A percentile compares a stretch with the other conserved stretches of the same genome.
Conservation (phyloP, 2,329 filamentous ascomycete genomes). For the Colletotrichum camelliae region DNA sequence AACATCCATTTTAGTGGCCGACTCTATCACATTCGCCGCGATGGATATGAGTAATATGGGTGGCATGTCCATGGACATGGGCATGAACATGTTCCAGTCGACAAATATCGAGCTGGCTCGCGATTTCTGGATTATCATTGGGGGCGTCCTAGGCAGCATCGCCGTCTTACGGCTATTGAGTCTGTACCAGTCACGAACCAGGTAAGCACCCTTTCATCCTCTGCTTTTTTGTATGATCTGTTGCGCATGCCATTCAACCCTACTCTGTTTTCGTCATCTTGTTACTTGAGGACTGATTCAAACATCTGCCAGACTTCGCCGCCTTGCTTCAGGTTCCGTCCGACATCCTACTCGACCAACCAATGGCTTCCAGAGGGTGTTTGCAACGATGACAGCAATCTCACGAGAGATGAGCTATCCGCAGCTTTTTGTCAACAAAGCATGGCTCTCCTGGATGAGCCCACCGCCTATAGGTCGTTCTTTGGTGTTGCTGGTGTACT, state of each 20-base stretch:
- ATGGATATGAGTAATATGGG: not conserved
- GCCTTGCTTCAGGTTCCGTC: not conserved
- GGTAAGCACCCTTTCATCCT: not conserved
- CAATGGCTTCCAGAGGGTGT: not conserved
- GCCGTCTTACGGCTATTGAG: not conserved
- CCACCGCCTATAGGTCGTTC: constrained; percentile 63
- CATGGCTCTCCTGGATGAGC: constrained; percentile 58
- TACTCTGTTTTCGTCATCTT: not conserved
- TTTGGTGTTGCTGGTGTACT: constrained; percentile 60
- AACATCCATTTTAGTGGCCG: not conserved
- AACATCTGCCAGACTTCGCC: not conserved
- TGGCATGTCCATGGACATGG: not conserved
- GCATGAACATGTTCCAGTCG: not conserved
- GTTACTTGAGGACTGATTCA: not conserved
- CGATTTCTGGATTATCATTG: constrained; percentile 64
- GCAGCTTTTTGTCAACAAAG: constrained; percentile 52
- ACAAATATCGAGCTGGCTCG: constrained; percentile 32
- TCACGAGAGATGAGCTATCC: constrained; percentile 61
- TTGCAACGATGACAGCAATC: constrained; percentile 58
- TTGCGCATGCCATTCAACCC: no score
- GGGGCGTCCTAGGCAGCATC: constrained; percentile 48
- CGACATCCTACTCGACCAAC: not conserved
- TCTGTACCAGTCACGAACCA: not conserved
- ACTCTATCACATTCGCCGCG: not conserved
- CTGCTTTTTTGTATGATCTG: not conserved